Evolutionary conservation across 305 asterid genomes (phyloP).

Genomic region (Solanum chacoense): DNA sequence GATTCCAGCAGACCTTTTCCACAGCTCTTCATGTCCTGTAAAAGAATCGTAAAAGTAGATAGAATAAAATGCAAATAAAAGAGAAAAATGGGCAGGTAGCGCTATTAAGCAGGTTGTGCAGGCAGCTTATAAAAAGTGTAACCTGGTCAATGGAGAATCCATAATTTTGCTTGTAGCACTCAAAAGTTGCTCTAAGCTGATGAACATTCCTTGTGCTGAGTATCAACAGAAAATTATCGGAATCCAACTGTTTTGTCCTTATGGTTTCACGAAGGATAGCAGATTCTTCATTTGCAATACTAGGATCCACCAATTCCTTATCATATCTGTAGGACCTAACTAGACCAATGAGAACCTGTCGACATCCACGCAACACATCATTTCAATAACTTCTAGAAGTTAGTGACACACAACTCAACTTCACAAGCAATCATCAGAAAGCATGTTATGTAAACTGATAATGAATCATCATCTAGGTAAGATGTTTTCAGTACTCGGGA

Average conservation of each 20-base stretch:
- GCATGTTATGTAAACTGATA: background rate
- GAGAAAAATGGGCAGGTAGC: background rate
- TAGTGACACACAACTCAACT: background rate
- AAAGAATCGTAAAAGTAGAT: background rate
- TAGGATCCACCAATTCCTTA: conserved; percentile 39
- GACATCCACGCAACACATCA: background rate
- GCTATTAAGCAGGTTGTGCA: background rate
- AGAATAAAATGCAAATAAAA: background rate
- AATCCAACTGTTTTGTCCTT: conserved; percentile 29
- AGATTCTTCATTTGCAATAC: conserved; percentile 45
- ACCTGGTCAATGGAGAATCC: conserved; percentile 61
- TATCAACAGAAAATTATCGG: conserved; percentile 33
- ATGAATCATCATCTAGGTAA: background rate
- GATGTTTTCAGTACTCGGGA: background rate
- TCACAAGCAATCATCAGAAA: background rate
- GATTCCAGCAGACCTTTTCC: conserved; percentile 50
- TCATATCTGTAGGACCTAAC: conserved; percentile 65
- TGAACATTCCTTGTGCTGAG: conserved; percentile 52
- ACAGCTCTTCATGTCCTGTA: conserved; percentile 42
- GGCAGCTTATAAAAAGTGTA: background rate
- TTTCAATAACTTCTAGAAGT: background rate
- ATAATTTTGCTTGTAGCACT: conserved; percentile 32
- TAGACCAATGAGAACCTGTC: conserved; percentile 48
- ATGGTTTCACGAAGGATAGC: conserved; percentile 42
- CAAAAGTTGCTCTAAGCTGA: conserved; percentile 68